A percentile compares a stretch with the other conserved stretches of the same genome.
Conservation (phyloP, 1,284 basidiomycete species). For the Taiwanofungus camphoratus region DNA sequence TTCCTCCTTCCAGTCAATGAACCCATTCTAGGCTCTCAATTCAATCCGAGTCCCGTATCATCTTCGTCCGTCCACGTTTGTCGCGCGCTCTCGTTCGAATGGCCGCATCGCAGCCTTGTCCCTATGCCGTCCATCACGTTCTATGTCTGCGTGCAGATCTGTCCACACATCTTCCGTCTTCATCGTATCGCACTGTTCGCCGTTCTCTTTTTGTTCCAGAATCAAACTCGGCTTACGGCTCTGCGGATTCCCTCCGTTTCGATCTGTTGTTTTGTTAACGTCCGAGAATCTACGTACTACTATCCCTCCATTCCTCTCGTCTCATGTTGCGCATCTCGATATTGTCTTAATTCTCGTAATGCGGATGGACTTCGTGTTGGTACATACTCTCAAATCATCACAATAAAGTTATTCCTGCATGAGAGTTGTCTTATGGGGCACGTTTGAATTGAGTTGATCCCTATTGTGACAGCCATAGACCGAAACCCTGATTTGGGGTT, state of each 20-base stretch:
- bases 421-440: too few relatives aligned
- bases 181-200: conserved; percentile 16
- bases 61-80: conserved; percentile 17
- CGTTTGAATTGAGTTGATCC: neutral
- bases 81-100: conserved; percentile 21
- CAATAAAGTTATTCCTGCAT: too few relatives aligned
- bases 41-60: too few relatives aligned
- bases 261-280: conserved; percentile 25
- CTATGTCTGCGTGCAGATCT: conserved; percentile 24
- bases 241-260: conserved; percentile 17
- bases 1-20: conserved; percentile 16
- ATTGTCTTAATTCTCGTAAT: conserved; percentile 20
- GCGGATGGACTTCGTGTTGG: conserved; percentile 1
- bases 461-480: neutral
- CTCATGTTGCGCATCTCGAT: conserved; percentile 25
- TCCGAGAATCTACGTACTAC: conserved; percentile 6
- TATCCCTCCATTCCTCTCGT: conserved; percentile 14
- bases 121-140: conserved; percentile 21
- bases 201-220: conserved; percentile 1
- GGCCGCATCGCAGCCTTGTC: conserved; percentile 12
- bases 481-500: neutral
- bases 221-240: conserved; percentile 12
- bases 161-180: conserved; percentile 18
- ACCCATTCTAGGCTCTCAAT: conserved; percentile 18
- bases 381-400: neutral